Evolutionary conservation across 2,329 filamentous ascomycete species (phyloP).

Genomic region (Pseudogymnoascus sp.): DNA sequence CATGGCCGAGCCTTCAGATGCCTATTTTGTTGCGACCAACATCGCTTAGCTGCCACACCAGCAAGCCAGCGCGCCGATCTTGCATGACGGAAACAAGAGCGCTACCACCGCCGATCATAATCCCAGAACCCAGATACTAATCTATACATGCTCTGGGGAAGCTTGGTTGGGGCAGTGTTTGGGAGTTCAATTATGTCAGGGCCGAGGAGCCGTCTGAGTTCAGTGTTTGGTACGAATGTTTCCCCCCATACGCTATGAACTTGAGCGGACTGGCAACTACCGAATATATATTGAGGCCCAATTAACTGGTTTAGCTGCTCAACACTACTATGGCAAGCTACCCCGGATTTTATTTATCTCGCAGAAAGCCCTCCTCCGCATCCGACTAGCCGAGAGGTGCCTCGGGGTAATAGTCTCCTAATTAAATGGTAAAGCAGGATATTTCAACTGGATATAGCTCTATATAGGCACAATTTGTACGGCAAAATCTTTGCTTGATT

Average conservation of each 20-base stretch:
- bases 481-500: neutral
- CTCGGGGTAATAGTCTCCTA: neutral
- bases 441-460: neutral
- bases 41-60: conserved; percentile 3
- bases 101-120: conserved; percentile 8
- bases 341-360: neutral
- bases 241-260: neutral
- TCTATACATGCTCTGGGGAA: neutral
- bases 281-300: neutral
- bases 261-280: neutral
- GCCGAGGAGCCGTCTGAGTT: neutral
- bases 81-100: conserved; percentile 1
- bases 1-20: neutral
- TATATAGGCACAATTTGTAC: conserved; percentile 5
- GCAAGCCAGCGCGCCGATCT: neutral
- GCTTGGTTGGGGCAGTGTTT: neutral
- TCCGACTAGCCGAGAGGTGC: conserved; percentile 2
- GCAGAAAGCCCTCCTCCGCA: neutral
- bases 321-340: neutral
- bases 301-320: neutral
- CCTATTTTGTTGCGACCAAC: conserved; percentile 5
- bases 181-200: neutral
- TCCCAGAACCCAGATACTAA: neutral
- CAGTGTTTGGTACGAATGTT: neutral
- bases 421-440: neutral